A percentile compares a stretch with the other conserved stretches of the same genome.
Conservation (phyloP, 2,329 filamentous ascomycete species). For the Nannizziopsis barbatae region DNA sequence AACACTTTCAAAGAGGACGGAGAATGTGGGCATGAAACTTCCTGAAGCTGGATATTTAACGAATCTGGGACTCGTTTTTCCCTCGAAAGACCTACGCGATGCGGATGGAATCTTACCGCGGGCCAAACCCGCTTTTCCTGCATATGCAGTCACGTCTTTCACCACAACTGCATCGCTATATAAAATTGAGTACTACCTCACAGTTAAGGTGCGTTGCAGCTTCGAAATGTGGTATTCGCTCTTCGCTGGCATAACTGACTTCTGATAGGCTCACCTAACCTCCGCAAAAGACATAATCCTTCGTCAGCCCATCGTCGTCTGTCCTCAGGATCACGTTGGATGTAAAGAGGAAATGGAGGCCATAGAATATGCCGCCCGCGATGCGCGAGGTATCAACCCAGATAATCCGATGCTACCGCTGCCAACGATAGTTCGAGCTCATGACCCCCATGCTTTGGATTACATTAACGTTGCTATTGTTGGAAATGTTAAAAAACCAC, state of each 20-base stretch:
- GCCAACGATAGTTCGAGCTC: constrained; percentile 66
- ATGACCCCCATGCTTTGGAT: constrained; percentile 54
- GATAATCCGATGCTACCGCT: constrained; percentile 90
- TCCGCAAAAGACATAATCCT: constrained; percentile 76
- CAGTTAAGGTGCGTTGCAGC: constrained; percentile 66
- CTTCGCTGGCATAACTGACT: constrained; percentile 1
- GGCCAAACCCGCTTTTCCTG: constrained; percentile 75
- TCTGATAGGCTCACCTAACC: constrained; percentile 65
- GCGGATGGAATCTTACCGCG: constrained; percentile 75
- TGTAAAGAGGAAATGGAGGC: constrained; percentile 99
- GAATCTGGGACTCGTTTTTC: constrained; percentile 82
- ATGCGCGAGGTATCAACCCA: constrained; percentile 75
- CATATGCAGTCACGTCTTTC: constrained; percentile 80
- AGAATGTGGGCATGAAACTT: constrained; percentile 69
- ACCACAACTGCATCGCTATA: constrained; percentile 90
- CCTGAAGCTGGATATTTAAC: constrained; percentile 88
- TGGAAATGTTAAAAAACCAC: constrained; percentile 49
- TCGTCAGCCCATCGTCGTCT: constrained; percentile 88
- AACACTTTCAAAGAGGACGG: constrained; percentile 70
- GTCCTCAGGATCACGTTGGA: constrained; percentile 83
- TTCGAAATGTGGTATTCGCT: background rate
- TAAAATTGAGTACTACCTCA: constrained; percentile 96
- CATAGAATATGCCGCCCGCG: constrained; percentile 89
- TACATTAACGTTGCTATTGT: constrained; percentile 53
- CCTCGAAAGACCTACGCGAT: constrained; percentile 77